Conservation (phyloP, 2,329 filamentous ascomycete species). For the Penicillium sp. region DNA sequence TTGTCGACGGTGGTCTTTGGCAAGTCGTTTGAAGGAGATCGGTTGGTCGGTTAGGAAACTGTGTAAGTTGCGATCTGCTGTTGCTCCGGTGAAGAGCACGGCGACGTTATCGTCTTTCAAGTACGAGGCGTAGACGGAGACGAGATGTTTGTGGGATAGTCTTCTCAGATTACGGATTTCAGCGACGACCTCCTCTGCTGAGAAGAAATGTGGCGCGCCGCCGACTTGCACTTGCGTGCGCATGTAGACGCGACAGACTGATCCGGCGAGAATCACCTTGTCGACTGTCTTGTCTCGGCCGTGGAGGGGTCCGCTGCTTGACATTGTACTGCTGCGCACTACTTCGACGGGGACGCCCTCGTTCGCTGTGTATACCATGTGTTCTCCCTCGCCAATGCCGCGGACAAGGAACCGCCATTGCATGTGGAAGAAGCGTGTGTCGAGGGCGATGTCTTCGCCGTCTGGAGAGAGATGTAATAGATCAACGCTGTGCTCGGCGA, state of each 20-base stretch:
- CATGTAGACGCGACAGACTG: constrained; percentile 35
- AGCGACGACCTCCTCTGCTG: constrained; percentile 39
- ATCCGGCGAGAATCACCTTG: constrained; percentile 40
- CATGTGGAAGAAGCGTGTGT: constrained; percentile 56
- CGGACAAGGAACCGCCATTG: constrained; percentile 59
- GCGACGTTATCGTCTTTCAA: constrained; percentile 43
- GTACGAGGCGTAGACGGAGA: constrained; percentile 46
- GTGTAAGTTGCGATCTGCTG: constrained; percentile 40
- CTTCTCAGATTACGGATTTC: constrained; percentile 40
- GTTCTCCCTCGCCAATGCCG: constrained; percentile 52
- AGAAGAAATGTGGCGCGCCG: constrained; percentile 37
- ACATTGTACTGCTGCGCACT: constrained; percentile 43
- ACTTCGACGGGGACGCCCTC: constrained; percentile 59
- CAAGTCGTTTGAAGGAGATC: constrained; percentile 40
- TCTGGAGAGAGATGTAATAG: constrained; percentile 53
- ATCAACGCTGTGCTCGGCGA: constrained; percentile 53
- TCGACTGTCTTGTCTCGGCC: constrained; percentile 35
- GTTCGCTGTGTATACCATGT: constrained; percentile 57
- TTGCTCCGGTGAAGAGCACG: constrained; percentile 42
- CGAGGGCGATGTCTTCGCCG: constrained; percentile 43
- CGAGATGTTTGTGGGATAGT: constrained; percentile 44
- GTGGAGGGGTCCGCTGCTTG: constrained; percentile 33
- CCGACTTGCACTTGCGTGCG: constrained; percentile 40
- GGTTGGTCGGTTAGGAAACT: constrained; percentile 44
- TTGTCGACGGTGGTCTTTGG: constrained; percentile 42